phyloP scores from a whole-genome alignment of 2,329 filamentous ascomycete genomes.

The Fusarium penzigii region DNA sequence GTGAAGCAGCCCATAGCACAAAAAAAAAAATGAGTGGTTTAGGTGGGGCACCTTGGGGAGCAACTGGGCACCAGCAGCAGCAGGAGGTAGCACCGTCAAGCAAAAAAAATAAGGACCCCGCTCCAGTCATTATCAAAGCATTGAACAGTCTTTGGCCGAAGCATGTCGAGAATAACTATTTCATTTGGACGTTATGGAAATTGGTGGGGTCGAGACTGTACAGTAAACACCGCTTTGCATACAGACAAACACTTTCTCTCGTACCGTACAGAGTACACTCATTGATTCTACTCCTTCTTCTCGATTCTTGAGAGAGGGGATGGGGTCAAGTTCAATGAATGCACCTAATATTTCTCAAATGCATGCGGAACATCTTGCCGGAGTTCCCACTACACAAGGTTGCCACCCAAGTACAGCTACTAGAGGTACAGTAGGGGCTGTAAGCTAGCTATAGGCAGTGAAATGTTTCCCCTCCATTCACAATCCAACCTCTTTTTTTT shows the following conservation, averaged over 20 bases:
- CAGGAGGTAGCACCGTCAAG: neutral
- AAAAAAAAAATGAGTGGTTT: slow-evolving; percentile 31
- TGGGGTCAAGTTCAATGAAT: neutral
- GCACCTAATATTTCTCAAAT: neutral
- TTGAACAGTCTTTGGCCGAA: no score
- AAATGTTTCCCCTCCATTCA: neutral
- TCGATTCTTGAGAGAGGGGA: neutral
- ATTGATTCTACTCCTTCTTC: neutral
- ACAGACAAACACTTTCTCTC: no score
- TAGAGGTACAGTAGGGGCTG: no score
- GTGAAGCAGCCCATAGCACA: no score
- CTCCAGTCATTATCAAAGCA: no score
- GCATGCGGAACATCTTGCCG: neutral
- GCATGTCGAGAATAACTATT: no score
- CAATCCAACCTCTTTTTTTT: neutral
- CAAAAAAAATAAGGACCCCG: neutral
- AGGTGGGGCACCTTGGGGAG: slow-evolving; percentile 5
- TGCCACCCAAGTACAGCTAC: neutral
- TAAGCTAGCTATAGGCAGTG: neutral
- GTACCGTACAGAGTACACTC: no score
- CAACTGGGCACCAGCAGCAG: neutral
- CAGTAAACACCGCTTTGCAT: no score
- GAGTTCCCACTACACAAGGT: neutral
- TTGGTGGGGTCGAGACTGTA: no score
- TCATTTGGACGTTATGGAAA: no score